Conservation (phyloP, 2,329 filamentous ascomycete species). For the Aspergillus sojae region DNA sequence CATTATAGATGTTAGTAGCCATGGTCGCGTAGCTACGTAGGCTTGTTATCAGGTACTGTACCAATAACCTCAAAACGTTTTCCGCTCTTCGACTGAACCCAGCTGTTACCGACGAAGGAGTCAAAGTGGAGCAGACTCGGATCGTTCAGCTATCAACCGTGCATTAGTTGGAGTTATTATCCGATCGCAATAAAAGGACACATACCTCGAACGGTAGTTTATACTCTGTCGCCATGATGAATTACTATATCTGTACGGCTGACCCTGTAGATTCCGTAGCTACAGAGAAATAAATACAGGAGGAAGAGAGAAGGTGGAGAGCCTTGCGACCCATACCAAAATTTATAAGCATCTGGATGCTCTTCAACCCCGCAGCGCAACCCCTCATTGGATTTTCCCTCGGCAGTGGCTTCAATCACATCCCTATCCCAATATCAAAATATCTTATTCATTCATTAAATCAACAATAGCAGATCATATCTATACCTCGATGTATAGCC, state of each 20-base stretch:
- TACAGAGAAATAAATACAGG: not conserved
- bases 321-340: not conserved
- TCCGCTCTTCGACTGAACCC: slow-evolving; percentile 50
- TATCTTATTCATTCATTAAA: too few species aligned
- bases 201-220: slow-evolving; percentile 43
- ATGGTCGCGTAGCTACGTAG: not conserved
- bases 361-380: not conserved
- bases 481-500: too few species aligned
- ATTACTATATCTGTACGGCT: not conserved
- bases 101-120: slow-evolving; percentile 54
- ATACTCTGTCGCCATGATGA: slow-evolving; percentile 37
- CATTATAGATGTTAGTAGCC: not conserved
- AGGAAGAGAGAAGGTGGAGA: not conserved
- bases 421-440: too few species aligned
- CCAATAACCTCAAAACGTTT: slow-evolving; percentile 55
- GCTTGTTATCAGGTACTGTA: slow-evolving; percentile 17
- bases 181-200: not conserved
- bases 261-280: not conserved
- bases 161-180: not conserved
- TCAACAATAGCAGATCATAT: too few species aligned
- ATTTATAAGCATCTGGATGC: not conserved
- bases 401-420: too few species aligned
- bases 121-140: slow-evolving; percentile 53
- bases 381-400: not conserved
- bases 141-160: slow-evolving; percentile 46